Evolutionary conservation across 331 rosid genomes (phyloP), one percentile per base, ranked within the genome.

Genomic region (Malus hybrid): DNA sequence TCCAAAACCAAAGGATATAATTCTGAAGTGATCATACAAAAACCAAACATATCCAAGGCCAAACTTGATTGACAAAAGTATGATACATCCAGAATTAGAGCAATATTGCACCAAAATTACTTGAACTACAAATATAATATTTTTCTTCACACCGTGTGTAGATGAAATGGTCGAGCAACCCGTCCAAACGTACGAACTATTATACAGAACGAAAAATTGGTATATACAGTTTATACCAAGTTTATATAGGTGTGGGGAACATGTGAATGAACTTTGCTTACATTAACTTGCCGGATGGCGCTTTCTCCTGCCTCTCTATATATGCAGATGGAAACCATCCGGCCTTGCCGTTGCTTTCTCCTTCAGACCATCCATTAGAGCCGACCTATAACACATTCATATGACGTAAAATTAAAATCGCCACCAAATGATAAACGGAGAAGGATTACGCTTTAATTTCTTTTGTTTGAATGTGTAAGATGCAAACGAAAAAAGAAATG

Each of bases 271-370:
- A 73, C 60, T 84, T 74, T 9, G 46, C 80, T 78, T 87, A 85
- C 44, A 36, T 2, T 77, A 82, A 53, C 79, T 80, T 87, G 87
- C 50, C 82, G 34, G 82, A 86, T n/a, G 83, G 89, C 66, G 80
- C 81, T 32, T 77, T 77, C 77, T 93, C 96, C 72, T 88, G 90
- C 84, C 79, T 82, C 81, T 86, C 88, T 61, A 91, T 84, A 66
- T 93, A 93, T 67, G 98, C 98, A 16, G 98, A 88, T 78, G 98
- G 98, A 86, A 91, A 93, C 98, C 98, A 91, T 72, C 97, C 97
- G 28, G 91, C 85, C 83, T 86, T 83, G 74, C 95, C 90, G 3
- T 88, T 79, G 83, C 86, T 86, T 79, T 89, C 89, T 84, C 98
- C 98, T 87, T 91, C 88, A 13, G 98, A 91, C 98, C 98, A 93